Evolutionary conservation across 2,329 filamentous ascomycete genomes (phyloP).

Genomic region (Tympanopsis confertula): DNA sequence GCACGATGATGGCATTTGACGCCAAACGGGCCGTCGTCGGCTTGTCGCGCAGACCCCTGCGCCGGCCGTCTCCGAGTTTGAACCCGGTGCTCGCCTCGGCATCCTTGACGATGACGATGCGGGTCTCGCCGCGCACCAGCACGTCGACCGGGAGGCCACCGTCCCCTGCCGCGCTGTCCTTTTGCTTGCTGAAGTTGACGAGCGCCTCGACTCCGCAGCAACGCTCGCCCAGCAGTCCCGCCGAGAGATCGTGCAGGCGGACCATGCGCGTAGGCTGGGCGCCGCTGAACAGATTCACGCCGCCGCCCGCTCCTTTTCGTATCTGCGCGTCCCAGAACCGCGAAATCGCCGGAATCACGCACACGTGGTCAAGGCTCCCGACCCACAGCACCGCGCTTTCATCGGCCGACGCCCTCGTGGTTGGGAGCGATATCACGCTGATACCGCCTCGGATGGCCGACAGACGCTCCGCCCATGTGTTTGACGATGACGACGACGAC

Average conservation of each 20-base stretch:
- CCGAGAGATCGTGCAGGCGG: constrained; percentile 37
- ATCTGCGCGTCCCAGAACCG: constrained; percentile 50
- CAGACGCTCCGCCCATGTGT: constrained; percentile 33
- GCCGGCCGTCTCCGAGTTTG: constrained; percentile 24
- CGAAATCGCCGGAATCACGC: constrained; percentile 39
- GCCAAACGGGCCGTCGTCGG: constrained; percentile 19
- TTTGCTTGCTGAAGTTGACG: constrained; percentile 22
- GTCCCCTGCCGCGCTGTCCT: constrained; percentile 8
- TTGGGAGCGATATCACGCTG: constrained; percentile 31
- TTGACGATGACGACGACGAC: not conserved
- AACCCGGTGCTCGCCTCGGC: constrained; percentile 33
- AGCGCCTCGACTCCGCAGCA: constrained; percentile 39
- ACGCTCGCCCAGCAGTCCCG: constrained; percentile 43
- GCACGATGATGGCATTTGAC: constrained; percentile 41
- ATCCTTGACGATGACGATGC: constrained; percentile 41
- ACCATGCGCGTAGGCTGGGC: constrained; percentile 42
- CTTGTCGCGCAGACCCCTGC: constrained; percentile 13
- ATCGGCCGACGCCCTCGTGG: constrained; percentile 28
- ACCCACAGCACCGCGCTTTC: constrained; percentile 47
- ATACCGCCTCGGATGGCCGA: constrained; percentile 39
- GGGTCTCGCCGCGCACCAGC: constrained; percentile 40
- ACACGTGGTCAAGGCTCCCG: constrained; percentile 41
- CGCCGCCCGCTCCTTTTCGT: constrained; percentile 34
- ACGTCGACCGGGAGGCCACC: constrained; percentile 38
- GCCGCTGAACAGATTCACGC: constrained; percentile 42